Conservation (phyloP, 768 basidiomycete species). For the Clitopilus hobsonii region DNA sequence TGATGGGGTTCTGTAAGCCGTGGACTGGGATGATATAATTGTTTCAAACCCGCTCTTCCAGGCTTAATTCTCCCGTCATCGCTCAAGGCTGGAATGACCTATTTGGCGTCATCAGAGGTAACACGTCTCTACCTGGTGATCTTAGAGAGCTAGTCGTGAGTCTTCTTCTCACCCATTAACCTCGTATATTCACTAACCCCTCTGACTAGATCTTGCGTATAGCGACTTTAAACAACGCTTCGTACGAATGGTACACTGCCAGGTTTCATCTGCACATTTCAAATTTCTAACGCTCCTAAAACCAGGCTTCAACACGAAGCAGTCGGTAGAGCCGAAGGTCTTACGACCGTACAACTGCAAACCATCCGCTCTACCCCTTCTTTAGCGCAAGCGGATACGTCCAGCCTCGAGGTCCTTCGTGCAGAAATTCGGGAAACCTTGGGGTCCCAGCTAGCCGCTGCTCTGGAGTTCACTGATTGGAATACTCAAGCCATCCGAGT, state of each 20-base stretch:
- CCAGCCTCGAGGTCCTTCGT: too few relatives aligned
- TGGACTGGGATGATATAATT: not conserved
- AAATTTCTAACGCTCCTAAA: not conserved
- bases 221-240: constrained; percentile 21
- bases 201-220: constrained; percentile 20
- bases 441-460: constrained; percentile 19
- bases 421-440: constrained; percentile 10
- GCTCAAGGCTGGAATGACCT: constrained; percentile 29
- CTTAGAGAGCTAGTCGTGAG: constrained; percentile 34
- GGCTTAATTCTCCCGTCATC: constrained; percentile 23
- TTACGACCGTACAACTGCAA: constrained; percentile 22
- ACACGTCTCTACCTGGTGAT: constrained; percentile 20
- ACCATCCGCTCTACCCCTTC: constrained; percentile 18
- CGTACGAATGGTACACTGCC: constrained; percentile 24
- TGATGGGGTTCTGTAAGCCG: constrained; percentile 31
- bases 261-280: not conserved
- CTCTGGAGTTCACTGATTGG: constrained; percentile 23
- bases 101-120: constrained; percentile 23
- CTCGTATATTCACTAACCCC: too few relatives aligned
- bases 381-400: constrained; percentile 4
- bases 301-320: constrained; percentile 26
- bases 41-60: constrained; percentile 1
- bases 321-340: constrained; percentile 24
- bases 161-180: not conserved
- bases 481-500: constrained; percentile 19